Percentiles rank a stretch among this genome's conserved stretches.
phyloP scores from a whole-genome alignment of 805 yeast species.

The Schwanniomyces vanrijiae region DNA sequence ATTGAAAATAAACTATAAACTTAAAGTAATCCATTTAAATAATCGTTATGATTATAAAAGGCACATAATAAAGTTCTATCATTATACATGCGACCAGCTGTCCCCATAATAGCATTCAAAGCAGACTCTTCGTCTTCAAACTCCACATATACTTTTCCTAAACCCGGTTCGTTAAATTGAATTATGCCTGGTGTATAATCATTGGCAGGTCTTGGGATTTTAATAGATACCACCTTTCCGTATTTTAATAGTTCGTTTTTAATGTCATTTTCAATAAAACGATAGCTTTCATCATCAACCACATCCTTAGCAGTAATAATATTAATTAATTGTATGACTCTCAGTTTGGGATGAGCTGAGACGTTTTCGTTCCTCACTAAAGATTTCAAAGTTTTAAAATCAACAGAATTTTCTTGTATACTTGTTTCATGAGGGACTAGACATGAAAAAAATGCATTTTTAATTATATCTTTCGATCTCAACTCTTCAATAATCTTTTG shows the following conservation, averaged over 20 bases:
- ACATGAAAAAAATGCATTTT: slow-evolving; percentile 34
- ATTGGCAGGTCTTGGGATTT: slow-evolving; percentile 63
- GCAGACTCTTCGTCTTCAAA: slow-evolving; percentile 56
- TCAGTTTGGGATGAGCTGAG: slow-evolving; percentile 40
- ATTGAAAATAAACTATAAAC: slow-evolving; percentile 9
- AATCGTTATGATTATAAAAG: slow-evolving; percentile 61
- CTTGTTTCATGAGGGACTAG: slow-evolving; percentile 26
- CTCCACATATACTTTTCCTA: slow-evolving; percentile 72
- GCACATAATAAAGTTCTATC: slow-evolving; percentile 70
- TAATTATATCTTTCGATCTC: slow-evolving; percentile 13
- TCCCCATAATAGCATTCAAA: slow-evolving; percentile 50
- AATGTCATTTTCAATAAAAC: slow-evolving; percentile 55
- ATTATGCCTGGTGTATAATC: slow-evolving; percentile 42
- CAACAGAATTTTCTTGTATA: slow-evolving; percentile 36
- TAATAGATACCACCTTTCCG: slow-evolving; percentile 54
- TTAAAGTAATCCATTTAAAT: slow-evolving; percentile 37
- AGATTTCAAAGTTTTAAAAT: slow-evolving; percentile 36
- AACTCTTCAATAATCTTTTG: slow-evolving; percentile 14
- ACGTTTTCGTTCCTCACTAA: slow-evolving; percentile 39
- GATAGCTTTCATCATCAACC: slow-evolving; percentile 46
- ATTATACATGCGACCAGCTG: slow-evolving; percentile 67
- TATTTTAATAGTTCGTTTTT: slow-evolving; percentile 44
- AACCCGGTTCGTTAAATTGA: slow-evolving; percentile 48
- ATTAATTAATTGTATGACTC: slow-evolving; percentile 66
- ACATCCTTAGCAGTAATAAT: slow-evolving; percentile 65